Percentiles rank a stretch among this genome's conserved stretches.
Evolutionary conservation across 2,329 filamentous ascomycete genomes (phyloP).

Genomic region (Aspergillus glaucus): DNA sequence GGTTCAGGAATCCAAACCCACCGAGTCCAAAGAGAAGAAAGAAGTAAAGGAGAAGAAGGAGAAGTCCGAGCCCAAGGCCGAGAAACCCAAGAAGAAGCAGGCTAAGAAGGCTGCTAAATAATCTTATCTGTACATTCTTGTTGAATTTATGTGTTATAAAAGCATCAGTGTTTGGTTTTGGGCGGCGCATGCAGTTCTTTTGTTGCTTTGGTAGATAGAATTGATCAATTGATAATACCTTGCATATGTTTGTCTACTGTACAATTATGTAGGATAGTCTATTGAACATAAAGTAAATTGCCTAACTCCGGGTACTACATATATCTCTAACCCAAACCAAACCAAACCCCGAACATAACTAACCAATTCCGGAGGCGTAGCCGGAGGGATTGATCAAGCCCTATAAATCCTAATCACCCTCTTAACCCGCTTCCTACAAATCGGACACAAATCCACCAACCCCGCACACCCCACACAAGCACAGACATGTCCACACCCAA

Average conservation of each 20-base stretch:
- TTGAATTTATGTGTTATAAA: constrained; percentile 12
- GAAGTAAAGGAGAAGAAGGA: constrained; percentile 10
- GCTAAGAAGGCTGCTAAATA: constrained; percentile 27
- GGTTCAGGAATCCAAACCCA: constrained; percentile 10
- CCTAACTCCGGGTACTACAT: no score
- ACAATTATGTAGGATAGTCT: no score
- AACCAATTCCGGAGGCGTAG: no score
- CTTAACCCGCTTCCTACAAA: constrained; percentile 53
- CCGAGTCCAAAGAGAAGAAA: constrained; percentile 14
- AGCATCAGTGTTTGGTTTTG: constrained; percentile 9
- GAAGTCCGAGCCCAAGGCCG: constrained; percentile 5
- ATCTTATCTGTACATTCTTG: constrained; percentile 5
- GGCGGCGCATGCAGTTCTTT: constrained; percentile 9
- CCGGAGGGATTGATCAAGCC: constrained; percentile 28
- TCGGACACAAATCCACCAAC: constrained; percentile 54
- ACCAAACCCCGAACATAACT: no score
- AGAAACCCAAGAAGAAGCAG: constrained; percentile 14
- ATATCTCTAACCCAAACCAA: no score
- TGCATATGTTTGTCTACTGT: no score
- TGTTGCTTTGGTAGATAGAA: neutral
- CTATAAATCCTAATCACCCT: constrained; percentile 54
- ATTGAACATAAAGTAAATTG: no score
- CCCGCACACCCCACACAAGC: constrained; percentile 55
- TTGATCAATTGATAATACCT: no score
- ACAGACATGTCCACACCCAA: constrained; percentile 58